A percentile compares a stretch with the other conserved stretches of the same genome.
Conservation (phyloP, 2,329 filamentous ascomycete genomes). For the Ophiostoma sp. region DNA sequence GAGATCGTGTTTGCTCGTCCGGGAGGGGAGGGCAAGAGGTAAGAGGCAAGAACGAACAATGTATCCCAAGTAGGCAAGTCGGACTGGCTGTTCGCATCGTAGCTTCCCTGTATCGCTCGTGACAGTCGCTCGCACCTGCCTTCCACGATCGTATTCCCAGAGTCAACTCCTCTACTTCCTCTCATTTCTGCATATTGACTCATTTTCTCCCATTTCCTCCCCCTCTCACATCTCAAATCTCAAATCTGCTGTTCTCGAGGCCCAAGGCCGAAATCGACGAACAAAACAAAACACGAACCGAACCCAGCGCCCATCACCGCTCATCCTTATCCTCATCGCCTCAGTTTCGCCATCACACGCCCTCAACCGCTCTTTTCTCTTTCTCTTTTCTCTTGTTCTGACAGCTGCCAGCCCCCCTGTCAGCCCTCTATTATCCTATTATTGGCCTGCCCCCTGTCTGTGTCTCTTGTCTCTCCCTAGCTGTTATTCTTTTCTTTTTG, state of each 20-base stretch:
- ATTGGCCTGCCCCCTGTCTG: slow-evolving; percentile 15
- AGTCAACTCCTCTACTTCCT: neutral
- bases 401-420: slow-evolving; percentile 15
- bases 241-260: slow-evolving; percentile 9
- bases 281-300: neutral
- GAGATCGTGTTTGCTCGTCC: neutral
- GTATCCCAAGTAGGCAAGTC: slow-evolving; percentile 21
- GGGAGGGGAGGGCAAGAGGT: neutral
- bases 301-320: neutral
- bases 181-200: neutral
- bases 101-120: slow-evolving; percentile 1
- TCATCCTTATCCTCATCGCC: neutral
- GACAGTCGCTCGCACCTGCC: neutral
- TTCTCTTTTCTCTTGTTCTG: neutral
- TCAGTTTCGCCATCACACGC: neutral
- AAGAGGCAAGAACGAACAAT: neutral
- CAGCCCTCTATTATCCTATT: slow-evolving; percentile 16
- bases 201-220: neutral
- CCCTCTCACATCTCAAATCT: neutral
- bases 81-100: slow-evolving; percentile 1
- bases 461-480: neutral
- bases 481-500: neutral
- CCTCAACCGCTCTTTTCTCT: neutral
- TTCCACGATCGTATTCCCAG: neutral
- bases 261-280: neutral